phyloP scores from a whole-genome alignment of 352 stramenopile genomes.

The Pythium brassicae region DNA sequence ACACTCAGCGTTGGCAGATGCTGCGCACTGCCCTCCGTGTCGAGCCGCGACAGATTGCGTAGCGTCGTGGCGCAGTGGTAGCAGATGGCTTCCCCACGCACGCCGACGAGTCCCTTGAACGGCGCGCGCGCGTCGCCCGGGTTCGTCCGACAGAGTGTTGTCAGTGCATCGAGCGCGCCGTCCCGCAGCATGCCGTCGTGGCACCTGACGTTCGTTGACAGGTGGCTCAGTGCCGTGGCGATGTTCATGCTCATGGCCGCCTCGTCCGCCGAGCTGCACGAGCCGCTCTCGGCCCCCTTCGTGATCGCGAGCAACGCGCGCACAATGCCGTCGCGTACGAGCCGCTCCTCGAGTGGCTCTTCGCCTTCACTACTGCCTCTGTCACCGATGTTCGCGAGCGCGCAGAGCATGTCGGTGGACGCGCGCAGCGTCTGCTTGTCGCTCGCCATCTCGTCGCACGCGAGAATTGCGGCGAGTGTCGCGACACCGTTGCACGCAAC shows the following conservation, averaged over 20 bases:
- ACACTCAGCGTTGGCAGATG: neutral
- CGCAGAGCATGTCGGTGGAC: slow-evolving; percentile 66
- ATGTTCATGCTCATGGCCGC: slow-evolving; percentile 48
- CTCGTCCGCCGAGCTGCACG: slow-evolving; percentile 11
- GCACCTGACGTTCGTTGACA: slow-evolving; percentile 53
- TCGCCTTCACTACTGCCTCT: too few relatives aligned
- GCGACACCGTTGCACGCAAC: slow-evolving; percentile 55
- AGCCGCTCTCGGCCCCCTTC: slow-evolving; percentile 25
- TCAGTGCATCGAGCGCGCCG: slow-evolving; percentile 54
- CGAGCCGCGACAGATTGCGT: slow-evolving; percentile 59
- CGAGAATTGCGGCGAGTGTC: slow-evolving; percentile 60
- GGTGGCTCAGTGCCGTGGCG: slow-evolving; percentile 55
- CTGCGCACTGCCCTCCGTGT: slow-evolving; percentile 9
- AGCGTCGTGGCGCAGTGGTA: slow-evolving; percentile 61
- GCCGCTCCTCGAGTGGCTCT: slow-evolving; percentile 46
- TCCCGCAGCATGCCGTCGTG: slow-evolving; percentile 78
- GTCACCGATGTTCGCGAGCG: slow-evolving; percentile 42
- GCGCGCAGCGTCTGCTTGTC: slow-evolving; percentile 44
- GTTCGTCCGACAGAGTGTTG: slow-evolving; percentile 41
- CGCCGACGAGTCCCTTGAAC: slow-evolving; percentile 52
- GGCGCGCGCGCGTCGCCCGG: slow-evolving; percentile 31
- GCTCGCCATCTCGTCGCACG: slow-evolving; percentile 35
- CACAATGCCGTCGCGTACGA: slow-evolving; percentile 75
- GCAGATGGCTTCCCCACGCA: slow-evolving; percentile 65
- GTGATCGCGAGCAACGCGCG: slow-evolving; percentile 55